Evolutionary conservation across 176 grass and related monocot genomes (phyloP).

Genomic region (Echinochloa phyllopogon): DNA sequence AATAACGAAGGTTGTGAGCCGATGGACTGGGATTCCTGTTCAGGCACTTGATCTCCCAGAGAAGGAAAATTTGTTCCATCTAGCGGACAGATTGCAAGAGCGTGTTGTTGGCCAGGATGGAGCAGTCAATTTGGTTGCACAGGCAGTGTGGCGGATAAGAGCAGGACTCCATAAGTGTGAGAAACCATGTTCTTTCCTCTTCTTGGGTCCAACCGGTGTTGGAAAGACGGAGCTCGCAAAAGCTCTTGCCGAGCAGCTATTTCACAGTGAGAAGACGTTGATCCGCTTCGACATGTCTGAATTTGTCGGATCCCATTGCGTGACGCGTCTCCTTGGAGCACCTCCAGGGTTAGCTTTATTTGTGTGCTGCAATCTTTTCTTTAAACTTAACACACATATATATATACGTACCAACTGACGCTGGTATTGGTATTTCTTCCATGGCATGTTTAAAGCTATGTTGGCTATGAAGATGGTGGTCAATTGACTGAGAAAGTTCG

Average conservation of each 20-base stretch:
- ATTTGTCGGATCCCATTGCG: not conserved
- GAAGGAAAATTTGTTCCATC: constrained; percentile 41
- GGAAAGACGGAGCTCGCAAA: constrained; percentile 66
- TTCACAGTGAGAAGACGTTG: constrained; percentile 41
- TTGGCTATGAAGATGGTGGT: too few species aligned
- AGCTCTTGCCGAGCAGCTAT: constrained; percentile 47
- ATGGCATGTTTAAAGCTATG: too few species aligned
- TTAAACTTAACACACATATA: too few species aligned
- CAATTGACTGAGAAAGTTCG: constrained; percentile 37
- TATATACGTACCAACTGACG: too few species aligned
- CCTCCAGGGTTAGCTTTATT: not conserved
- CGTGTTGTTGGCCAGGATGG: constrained; percentile 57
- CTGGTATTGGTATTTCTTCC: too few species aligned
- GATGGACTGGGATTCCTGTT: constrained; percentile 57
- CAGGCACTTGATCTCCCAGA: constrained; percentile 38
- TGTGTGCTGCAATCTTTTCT: not conserved
- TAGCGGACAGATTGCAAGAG: constrained; percentile 42
- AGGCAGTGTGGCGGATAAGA: constrained; percentile 46
- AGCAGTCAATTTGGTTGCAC: constrained; percentile 44
- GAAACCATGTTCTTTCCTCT: constrained; percentile 49
- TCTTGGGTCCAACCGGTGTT: constrained; percentile 57
- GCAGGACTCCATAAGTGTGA: constrained; percentile 27
- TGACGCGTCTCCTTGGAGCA: not conserved
- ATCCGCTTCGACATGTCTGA: constrained; percentile 59
- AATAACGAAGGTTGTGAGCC: constrained; percentile 18